Evolutionary conservation across 306 rosid genomes (phyloP).

Genomic region (Castanea mollissima): DNA sequence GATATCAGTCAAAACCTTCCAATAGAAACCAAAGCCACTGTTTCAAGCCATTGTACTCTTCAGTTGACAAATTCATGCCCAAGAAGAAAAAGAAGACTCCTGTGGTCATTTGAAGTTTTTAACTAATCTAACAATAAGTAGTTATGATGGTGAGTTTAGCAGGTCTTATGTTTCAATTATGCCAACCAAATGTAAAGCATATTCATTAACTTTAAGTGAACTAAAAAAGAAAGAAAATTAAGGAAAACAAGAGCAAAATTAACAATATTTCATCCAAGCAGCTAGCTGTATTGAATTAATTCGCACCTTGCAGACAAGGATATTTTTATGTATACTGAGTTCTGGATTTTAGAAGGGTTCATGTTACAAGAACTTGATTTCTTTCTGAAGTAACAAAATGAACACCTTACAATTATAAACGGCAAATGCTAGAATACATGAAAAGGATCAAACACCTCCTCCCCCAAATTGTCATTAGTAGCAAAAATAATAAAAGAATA

Average conservation of each 20-base stretch:
- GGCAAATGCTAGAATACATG: not conserved
- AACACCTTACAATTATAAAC: not conserved
- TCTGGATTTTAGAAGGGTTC: not conserved
- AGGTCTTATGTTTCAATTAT: not conserved
- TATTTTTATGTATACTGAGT: not conserved
- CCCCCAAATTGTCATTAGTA: constrained; percentile 14
- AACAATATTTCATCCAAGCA: not conserved
- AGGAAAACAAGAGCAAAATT: not conserved
- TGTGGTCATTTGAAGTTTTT: too few species aligned
- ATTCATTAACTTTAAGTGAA: too few species aligned
- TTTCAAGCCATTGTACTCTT: too few species aligned
- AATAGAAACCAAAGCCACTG: too few species aligned
- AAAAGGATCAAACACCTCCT: not conserved
- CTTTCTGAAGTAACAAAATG: not conserved
- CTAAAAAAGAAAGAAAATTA: not conserved
- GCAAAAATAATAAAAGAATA: constrained; percentile 8
- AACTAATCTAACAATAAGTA: too few species aligned
- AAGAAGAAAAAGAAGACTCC: too few species aligned
- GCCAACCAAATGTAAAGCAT: not conserved
- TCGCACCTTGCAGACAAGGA: not conserved
- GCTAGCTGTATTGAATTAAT: not conserved
- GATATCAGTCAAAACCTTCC: too few species aligned
- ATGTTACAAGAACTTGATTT: not conserved
- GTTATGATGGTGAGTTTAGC: too few species aligned
- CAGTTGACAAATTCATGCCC: too few species aligned